Base-by-base conservation (phyloP, 306 rosid genomes). In the Abrus precatorius region DNA sequence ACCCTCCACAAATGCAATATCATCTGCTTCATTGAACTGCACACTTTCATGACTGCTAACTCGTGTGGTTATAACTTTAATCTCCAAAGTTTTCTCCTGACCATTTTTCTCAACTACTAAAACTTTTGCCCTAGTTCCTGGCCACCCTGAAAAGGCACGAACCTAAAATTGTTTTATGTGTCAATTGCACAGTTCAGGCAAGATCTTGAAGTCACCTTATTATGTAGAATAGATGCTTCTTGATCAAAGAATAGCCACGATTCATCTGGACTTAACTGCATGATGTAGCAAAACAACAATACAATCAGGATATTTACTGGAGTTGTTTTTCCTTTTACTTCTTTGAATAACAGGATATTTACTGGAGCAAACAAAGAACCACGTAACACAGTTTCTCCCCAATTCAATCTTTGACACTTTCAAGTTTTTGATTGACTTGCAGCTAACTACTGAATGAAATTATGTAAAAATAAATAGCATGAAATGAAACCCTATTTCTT, bases 101-200 rank as follows among this genome's bases (percentile, higher is more conserved):
- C 91, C 90, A 67, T 76, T 86, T 82, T 85, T 87, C 71, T 87
- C 91, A 74, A 78, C 74, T 14, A 80, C 77, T 65, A 80, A 82
- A 72, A 93, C 77, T 88, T 90, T 91, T 32, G 97, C 92, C 74
- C 89, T 87, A 71, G 97, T 90, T 87, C 99, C 97, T 38, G 97
- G 99, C 97, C 99, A 93, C 56, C 99, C 99, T 93, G 97, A 90
- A 89, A 95, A 93, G 43, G 97, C 97, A 78, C 99, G 97, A 78
- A 95, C 95, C 97, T 95, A 78, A 83, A 84, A 82, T 80, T 75
- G 81, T 86, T 85, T 88, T 80, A 79, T 29, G 90, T 85, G 86
- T 81, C 90, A 76, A 82, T 86, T 82, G 84, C 59, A 47, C 66
- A 27, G 79, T 61, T 82, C 64, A 80, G 55, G 38, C 70, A 76